Evolutionary conservation across 345 rosid genomes (phyloP).

Genomic region (Mercurialis annua): DNA sequence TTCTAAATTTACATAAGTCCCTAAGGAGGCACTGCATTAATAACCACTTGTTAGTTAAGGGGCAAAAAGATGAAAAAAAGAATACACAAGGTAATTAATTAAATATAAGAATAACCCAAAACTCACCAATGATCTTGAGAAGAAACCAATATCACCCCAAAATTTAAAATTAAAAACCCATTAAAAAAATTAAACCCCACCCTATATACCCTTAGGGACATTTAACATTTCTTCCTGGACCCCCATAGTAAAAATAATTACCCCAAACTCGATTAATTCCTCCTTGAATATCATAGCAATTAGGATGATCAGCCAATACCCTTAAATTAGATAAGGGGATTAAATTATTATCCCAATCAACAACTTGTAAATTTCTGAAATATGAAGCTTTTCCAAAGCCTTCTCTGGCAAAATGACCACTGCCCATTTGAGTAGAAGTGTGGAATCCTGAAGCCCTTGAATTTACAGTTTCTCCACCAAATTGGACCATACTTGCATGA

Average conservation of each 20-base stretch:
- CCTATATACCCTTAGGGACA: conserved; percentile 57
- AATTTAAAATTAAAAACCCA: conserved; percentile 13
- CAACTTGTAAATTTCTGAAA: conserved; percentile 79
- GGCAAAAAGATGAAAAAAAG: conserved; percentile 15
- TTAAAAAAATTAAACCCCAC: conserved; percentile 11
- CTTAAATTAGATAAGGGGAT: conserved; percentile 60
- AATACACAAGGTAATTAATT: conserved; percentile 28
- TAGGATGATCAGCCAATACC: conserved; percentile 82
- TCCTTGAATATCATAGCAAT: conserved; percentile 85
- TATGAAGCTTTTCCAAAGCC: conserved; percentile 92
- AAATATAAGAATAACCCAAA: conserved; percentile 36
- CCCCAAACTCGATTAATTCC: conserved; percentile 88
- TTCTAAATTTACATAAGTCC: conserved; percentile 40
- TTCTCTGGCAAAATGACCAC: conserved; percentile 92
- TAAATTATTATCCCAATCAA: conserved; percentile 92
- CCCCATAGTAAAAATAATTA: conserved; percentile 88
- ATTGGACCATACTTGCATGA: conserved; percentile 92
- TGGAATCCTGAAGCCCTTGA: conserved; percentile 66
- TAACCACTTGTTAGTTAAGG: conserved; percentile 33
- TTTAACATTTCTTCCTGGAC: conserved; percentile 82
- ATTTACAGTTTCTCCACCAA: conserved; percentile 92
- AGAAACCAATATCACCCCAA: conserved; percentile 42
- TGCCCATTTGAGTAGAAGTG: conserved; percentile 92
- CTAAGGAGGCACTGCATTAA: conserved; percentile 23
- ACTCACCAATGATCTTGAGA: conserved; percentile 30